Evolutionary conservation across 352 stramenopile species (phyloP), one percentile per base, ranked within the genome.

Genomic region (Ophiocytium majus): DNA sequence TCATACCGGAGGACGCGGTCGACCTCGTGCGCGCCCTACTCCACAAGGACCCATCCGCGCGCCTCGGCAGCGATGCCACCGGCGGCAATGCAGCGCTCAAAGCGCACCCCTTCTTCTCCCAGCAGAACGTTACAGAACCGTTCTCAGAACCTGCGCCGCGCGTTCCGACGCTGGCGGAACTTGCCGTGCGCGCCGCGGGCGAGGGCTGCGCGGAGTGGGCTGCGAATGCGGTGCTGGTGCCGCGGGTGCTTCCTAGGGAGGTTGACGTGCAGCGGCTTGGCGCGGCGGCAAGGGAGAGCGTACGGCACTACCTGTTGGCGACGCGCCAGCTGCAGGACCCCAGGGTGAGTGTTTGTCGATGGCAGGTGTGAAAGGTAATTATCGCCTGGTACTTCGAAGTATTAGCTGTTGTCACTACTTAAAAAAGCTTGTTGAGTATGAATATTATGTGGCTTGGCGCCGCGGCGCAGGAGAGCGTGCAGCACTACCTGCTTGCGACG

Each of bases 241-340:
- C 75, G 5, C 19, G 32, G 19, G 76, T 32, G 50, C 28, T 10
- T 28, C 9, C 31, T 10, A 31, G 0, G 19, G 0, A 50, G 23
- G 35, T 23, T n/a, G 36, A 81, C 49, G 19, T 36, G 31, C 10
- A 9, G 75, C 5, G 36, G 31, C 79, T 82, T 5, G 5, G n/a
- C 5, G 0, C 35, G 31, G 35, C 1, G 5, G 35, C 35, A 14
- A 17, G 79, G 75, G 81, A 83, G 64, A 63, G 86, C 10, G 89
- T 95, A 14, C 91, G 91, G 89, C 92, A 95, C 71, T 86, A 93
- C 28, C 88, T 95, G 63, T 90, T 93, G 80, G 84, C 91, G 36
- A 87, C 89, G 0, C 85, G 91, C 31, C 74, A 91, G 32, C 90
- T 95, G 88, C 90, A 80, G 89, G 92, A 85, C 88, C 92, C 79